Base-by-base conservation (phyloP, 2,329 filamentous ascomycete species). In the Waltergamsia citrina region DNA sequence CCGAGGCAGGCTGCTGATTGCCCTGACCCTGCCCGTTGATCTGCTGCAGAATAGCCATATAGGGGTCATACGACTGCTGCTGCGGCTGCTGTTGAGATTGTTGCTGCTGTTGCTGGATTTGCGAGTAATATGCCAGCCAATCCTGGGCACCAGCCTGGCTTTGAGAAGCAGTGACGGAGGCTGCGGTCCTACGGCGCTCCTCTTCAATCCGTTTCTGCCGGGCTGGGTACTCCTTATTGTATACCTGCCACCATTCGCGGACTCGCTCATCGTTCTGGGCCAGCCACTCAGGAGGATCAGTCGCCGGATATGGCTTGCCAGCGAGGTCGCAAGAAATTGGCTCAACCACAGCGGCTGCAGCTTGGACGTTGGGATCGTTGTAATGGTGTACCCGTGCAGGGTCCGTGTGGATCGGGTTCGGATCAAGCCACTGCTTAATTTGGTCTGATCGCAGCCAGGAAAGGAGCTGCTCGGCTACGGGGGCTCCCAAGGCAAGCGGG, bases 211-310 rank as follows among this genome's bases (percentile, higher is more conserved):
- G 56, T 35, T 60, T 60, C 30, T 63, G 53, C 29, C 56, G 57
- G 2, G 49, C 47, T 7, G 57, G 51, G 10, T 48, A 29, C 33
- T 63, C 62, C 38, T 56, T 60, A 35, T 60, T 59, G 40, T 63
- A 67, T 0, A 68, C 69, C 9, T 62, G 50, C 55, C 64, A 67
- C 71, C 72, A 78, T 40, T 71, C 63, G 8, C 63, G 61, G 1
- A 65, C 55, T 39, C 62, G 62, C 21, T 64, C 63, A 3, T 61
- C 50, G 21, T 68, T 59, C 16, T 63, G 52, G 8, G 52, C 53
- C 41, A 76, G 60, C 62, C 70, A 73, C 14, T 63, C 60, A 1
- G 74, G 71, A 4, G 73, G 67, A 28, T 68, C 60, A 2, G 47
- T 63, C 3, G 71, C 53, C 11, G 70, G 71, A 39, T 60, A 71